These are phyloP conservation scores for Nakazawaea pomicola DNA, from an alignment of 805 yeast species.

Conservation along the genomic window DNA sequence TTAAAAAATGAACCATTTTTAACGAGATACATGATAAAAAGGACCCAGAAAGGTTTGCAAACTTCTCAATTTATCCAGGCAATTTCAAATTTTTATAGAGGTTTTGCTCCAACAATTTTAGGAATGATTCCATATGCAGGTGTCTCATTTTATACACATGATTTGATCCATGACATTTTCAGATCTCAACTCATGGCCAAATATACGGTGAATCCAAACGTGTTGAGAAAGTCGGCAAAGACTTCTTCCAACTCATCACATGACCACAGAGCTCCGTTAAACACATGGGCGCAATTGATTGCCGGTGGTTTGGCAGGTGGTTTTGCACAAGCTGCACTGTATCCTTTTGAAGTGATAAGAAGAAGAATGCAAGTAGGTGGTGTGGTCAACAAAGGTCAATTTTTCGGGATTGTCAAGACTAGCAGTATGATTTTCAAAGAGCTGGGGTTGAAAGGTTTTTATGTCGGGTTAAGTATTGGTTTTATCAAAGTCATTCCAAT, in stretches of 20 bases:
- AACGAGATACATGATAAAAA: constrained; percentile 20
- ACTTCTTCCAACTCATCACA: constrained; percentile 29
- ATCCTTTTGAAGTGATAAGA: constrained; percentile 92
- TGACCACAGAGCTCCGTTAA: constrained; percentile 59
- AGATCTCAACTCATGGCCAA: constrained; percentile 52
- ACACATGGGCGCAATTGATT: constrained; percentile 84
- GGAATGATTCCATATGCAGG: constrained; percentile 99
- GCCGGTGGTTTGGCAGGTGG: constrained; percentile 98
- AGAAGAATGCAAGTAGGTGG: constrained; percentile 96
- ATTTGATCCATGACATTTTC: constrained; percentile 80
- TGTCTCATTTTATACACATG: constrained; percentile 93
- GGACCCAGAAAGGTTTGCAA: constrained; percentile 28
- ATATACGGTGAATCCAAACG: constrained; percentile 36
- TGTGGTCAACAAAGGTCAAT: constrained; percentile 49
- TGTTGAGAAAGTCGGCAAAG: constrained; percentile 13
- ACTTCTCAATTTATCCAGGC: constrained; percentile 33
- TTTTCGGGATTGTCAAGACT: constrained; percentile 47
- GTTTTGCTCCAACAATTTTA: constrained; percentile 86
- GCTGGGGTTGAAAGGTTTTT: constrained; percentile 82
- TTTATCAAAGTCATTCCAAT: constrained; percentile 93
- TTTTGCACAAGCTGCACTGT: constrained; percentile 92
- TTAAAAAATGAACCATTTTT: constrained; percentile 24
- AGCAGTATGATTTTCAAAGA: constrained; percentile 60
- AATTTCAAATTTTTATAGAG: constrained; percentile 78
- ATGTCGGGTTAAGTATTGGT: constrained; percentile 92